Evolutionary conservation across 495 filamentous ascomycete species (phyloP), one percentile per base, ranked within the genome.

Genomic region (Penicillium arizonense): DNA sequence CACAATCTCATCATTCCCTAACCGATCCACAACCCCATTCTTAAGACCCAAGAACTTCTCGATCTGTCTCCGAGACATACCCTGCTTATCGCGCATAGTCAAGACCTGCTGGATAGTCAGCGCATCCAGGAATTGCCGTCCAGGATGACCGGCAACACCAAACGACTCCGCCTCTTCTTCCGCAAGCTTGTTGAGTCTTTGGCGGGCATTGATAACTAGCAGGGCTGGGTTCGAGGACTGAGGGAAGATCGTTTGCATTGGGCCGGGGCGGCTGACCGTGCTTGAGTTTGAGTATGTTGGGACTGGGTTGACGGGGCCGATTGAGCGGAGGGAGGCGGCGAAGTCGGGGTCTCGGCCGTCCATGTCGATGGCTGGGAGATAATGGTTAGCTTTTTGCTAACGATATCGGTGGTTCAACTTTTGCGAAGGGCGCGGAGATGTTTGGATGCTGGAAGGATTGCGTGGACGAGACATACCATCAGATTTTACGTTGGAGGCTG

Each of bases 301-400:
- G 49, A 72, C 72, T 14, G 86, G 84, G 44, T 77, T 75, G 16
- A 88, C 86, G 49, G 86, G 78, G 49, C 87, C 87, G 56, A 90
- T 75, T 36, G 69, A 67, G 60, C 79, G 80, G 50, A 88, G 79
- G 44, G 81, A 82, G 56, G 75, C 76, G 44, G 80, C 81, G 67
- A 83, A 86, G 64, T 80, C 69, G 3, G 84, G 84, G 57, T 87
- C 84, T n/a, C 75, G 77, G 53, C 79, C 81, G 58, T 88, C 86
- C 52, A 83, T 72, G 61, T 86, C 79, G 52, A 87, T 82, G n/a
- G 82, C 83, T 87, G 53, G 3, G 47, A 24, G 18, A 4, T 32
- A 34, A 43, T 59, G 59, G 56, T 41, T 40, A 39, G 21, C 45
- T 35, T 32, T 34, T 40, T 16, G 5, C 14, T 35, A 21, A 16